phyloP scores from a whole-genome alignment of 176 grass and related monocot species.

The Oryza glaberrima region DNA sequence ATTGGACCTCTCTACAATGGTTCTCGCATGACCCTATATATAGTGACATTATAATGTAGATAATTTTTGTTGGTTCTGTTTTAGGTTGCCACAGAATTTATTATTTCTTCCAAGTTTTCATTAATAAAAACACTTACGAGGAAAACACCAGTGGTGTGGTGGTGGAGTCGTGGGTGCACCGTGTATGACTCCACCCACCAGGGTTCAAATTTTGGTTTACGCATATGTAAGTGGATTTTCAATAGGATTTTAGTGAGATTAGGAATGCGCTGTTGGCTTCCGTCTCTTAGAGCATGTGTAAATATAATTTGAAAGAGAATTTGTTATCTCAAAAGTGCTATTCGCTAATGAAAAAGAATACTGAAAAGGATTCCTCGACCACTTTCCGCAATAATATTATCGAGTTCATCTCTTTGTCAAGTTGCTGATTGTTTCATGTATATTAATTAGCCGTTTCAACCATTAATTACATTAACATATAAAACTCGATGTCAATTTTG shows the following conservation, averaged over 20 bases:
- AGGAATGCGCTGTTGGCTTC: too few relatives aligned
- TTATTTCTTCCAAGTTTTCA: background rate
- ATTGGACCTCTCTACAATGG: background rate
- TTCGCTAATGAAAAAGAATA: background rate
- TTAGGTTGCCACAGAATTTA: background rate
- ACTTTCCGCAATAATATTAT: background rate
- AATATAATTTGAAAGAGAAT: background rate
- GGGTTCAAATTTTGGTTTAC: too few relatives aligned
- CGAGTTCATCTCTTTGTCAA: background rate
- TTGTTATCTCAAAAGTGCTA: background rate
- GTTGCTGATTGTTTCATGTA: background rate
- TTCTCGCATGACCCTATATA: background rate
- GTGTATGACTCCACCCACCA: too few relatives aligned
- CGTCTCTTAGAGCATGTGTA: too few relatives aligned
- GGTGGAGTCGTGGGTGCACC: too few relatives aligned
- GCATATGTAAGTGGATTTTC: too few relatives aligned
- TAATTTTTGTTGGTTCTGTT: too few relatives aligned
- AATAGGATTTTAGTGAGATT: too few relatives aligned
- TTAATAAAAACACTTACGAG: background rate
- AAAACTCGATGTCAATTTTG: background rate
- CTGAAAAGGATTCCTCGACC: background rate
- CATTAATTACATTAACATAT: background rate
- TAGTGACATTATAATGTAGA: background rate
- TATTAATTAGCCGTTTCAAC: background rate
- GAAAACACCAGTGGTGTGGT: too few relatives aligned